These are phyloP conservation scores for Collybia sordida DNA, from an alignment of 768 basidiomycete species.

Conservation along the genomic window DNA sequence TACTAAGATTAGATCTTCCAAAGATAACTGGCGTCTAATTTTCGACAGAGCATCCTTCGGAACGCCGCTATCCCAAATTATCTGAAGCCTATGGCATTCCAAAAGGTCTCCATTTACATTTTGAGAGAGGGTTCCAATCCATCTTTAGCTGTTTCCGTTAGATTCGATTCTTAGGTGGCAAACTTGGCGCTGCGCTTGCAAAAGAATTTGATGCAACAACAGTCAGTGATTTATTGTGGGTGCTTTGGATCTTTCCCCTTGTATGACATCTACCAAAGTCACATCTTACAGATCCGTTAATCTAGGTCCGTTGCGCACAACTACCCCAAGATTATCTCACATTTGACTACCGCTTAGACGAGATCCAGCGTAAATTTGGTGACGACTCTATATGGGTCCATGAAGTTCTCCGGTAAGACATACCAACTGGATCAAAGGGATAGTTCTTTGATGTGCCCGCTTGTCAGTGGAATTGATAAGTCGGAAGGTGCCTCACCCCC, in stretches of 20 bases:
- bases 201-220: constrained; percentile 87
- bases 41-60: constrained; percentile 73
- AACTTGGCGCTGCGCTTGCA: constrained; percentile 85
- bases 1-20: constrained; percentile 19
- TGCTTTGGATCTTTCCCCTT: constrained; percentile 8
- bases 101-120: constrained; percentile 55
- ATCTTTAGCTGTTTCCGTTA: constrained; percentile 24
- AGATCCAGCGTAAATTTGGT: constrained; percentile 79
- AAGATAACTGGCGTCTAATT: constrained; percentile 2
- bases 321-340: background rate
- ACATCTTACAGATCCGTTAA: constrained; percentile 45
- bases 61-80: constrained; percentile 84
- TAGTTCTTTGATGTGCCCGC: constrained; percentile 2
- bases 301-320: constrained; percentile 42
- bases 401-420: constrained; percentile 76
- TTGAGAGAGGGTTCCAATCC: background rate
- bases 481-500: constrained; percentile 62
- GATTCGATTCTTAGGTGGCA: constrained; percentile 96
- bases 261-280: constrained; percentile 3
- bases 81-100: constrained; percentile 82
- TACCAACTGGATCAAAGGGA: background rate
- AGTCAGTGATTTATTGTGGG: constrained; percentile 88
- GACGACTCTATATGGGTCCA: constrained; percentile 90
- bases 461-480: constrained; percentile 77
- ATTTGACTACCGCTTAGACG: constrained; percentile 43